A percentile compares a stretch with the other conserved stretches of the same genome.
Evolutionary conservation across 192 early-diverging fungal species (phyloP).

Genomic region (Cetraspora pellucida): DNA sequence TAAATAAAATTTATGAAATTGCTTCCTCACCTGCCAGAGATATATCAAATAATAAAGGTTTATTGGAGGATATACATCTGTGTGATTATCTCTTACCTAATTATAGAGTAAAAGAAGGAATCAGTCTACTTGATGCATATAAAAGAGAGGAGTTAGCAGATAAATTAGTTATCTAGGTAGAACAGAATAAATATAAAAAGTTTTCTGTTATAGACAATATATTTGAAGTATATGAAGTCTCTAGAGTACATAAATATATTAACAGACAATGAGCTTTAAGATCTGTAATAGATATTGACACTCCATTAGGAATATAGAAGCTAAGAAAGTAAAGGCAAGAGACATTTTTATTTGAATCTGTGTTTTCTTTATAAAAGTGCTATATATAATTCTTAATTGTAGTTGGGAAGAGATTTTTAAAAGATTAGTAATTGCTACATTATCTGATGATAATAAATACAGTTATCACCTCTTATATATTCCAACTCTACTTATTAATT

Average conservation of each 20-base stretch:
- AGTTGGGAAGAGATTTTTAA: slow-evolving; percentile 1
- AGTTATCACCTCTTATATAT: slow-evolving; percentile 5
- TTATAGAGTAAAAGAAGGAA: no score
- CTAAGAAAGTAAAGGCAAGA: not conserved
- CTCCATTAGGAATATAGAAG: not conserved
- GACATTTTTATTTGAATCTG: not conserved
- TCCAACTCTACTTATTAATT: slow-evolving; percentile 8
- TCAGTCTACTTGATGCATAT: no score
- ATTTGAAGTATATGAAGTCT: not conserved
- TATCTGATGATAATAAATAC: not conserved
- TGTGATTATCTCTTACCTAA: no score
- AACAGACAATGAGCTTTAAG: not conserved
- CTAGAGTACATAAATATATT: not conserved
- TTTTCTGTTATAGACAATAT: not conserved
- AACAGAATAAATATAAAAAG: not conserved
- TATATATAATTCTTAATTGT: slow-evolving; percentile 11
- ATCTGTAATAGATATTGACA: slow-evolving; percentile 3
- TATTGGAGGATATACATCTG: no score
- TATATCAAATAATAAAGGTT: no score
- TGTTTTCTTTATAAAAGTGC: not conserved
- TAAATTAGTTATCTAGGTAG: no score
- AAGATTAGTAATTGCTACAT: not conserved
- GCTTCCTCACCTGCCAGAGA: no score
- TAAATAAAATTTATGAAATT: no score
- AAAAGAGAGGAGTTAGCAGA: no score